phyloP scores from a whole-genome alignment of 345 rosid species.

The Gossypium arboreum region DNA sequence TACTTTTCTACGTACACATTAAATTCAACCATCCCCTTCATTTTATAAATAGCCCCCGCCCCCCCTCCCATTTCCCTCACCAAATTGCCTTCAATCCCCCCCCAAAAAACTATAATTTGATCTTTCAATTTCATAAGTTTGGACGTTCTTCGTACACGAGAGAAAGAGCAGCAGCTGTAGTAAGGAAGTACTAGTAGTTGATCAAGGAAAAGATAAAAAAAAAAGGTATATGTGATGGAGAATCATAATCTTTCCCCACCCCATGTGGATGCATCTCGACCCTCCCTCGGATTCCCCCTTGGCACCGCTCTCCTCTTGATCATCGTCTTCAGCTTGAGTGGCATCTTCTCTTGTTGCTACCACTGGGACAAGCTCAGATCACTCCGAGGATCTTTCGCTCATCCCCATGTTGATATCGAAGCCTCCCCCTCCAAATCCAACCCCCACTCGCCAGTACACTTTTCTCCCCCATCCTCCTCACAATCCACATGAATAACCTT shows the following conservation, averaged over 20 bases:
- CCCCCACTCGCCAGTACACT: slow-evolving; percentile 36
- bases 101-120: too few relatives aligned
- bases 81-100: not conserved
- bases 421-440: slow-evolving; percentile 47
- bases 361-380: slow-evolving; percentile 94
- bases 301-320: slow-evolving; percentile 88
- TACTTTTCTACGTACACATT: slow-evolving; percentile 42
- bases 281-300: slow-evolving; percentile 85
- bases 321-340: slow-evolving; percentile 76
- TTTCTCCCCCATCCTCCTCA: too few relatives aligned
- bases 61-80: not conserved
- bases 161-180: slow-evolving; percentile 8
- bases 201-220: not conserved
- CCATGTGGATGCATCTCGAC: slow-evolving; percentile 73
- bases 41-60: not conserved
- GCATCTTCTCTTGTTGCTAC: slow-evolving; percentile 94
- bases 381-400: slow-evolving; percentile 58
- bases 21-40: not conserved
- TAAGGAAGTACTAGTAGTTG: not conserved
- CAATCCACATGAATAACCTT: too few relatives aligned
- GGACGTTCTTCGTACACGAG: slow-evolving; percentile 21
- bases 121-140: not conserved
- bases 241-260: slow-evolving; percentile 62
- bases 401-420: slow-evolving; percentile 42
- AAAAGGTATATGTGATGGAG: slow-evolving; percentile 40